Evolutionary conservation across 495 filamentous ascomycete genomes (phyloP).

Genomic region (Poronia punctata): DNA sequence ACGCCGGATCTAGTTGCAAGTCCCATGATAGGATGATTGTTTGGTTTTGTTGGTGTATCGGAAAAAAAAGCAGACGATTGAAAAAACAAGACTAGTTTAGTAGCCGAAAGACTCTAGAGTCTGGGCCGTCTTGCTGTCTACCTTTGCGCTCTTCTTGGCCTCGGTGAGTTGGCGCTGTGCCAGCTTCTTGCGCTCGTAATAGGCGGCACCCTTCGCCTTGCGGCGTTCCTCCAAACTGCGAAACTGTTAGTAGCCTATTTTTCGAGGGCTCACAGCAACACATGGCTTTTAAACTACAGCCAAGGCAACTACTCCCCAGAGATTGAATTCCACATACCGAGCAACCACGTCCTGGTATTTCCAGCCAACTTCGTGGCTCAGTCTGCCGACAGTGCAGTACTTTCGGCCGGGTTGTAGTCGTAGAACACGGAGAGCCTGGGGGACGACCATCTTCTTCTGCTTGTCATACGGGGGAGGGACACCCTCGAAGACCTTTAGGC

Average conservation of each 20-base stretch:
- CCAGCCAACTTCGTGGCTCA: slow-evolving; percentile 99
- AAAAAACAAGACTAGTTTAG: slow-evolving; percentile 31
- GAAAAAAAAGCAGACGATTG: slow-evolving; percentile 19
- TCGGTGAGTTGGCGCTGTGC: slow-evolving; percentile 80
- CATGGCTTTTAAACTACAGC: too few relatives aligned
- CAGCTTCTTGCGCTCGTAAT: slow-evolving; percentile 99
- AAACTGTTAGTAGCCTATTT: slow-evolving; percentile 39
- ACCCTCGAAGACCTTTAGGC: slow-evolving; percentile 99
- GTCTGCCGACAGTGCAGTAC: slow-evolving; percentile 96
- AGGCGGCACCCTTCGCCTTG: slow-evolving; percentile 97
- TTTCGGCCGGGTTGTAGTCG: slow-evolving; percentile 96
- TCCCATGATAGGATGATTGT: slow-evolving; percentile 19
- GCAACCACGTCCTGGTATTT: slow-evolving; percentile 99
- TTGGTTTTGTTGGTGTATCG: slow-evolving; percentile 24
- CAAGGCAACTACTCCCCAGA: not conserved
- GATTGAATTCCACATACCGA: slow-evolving; percentile 55
- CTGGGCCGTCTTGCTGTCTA: slow-evolving; percentile 60
- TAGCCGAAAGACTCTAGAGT: slow-evolving; percentile 50
- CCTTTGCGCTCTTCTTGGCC: slow-evolving; percentile 84
- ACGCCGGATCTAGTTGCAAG: slow-evolving; percentile 29
- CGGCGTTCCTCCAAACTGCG: slow-evolving; percentile 93
- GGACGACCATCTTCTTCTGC: slow-evolving; percentile 98
- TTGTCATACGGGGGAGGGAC: slow-evolving; percentile 98
- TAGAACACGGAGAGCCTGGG: slow-evolving; percentile 91
- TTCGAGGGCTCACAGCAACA: too few relatives aligned